Percentiles rank a stretch among this genome's conserved stretches.
Evolutionary conservation across 352 stramenopile genomes (phyloP).

Genomic region (Globisporangium splendens): DNA sequence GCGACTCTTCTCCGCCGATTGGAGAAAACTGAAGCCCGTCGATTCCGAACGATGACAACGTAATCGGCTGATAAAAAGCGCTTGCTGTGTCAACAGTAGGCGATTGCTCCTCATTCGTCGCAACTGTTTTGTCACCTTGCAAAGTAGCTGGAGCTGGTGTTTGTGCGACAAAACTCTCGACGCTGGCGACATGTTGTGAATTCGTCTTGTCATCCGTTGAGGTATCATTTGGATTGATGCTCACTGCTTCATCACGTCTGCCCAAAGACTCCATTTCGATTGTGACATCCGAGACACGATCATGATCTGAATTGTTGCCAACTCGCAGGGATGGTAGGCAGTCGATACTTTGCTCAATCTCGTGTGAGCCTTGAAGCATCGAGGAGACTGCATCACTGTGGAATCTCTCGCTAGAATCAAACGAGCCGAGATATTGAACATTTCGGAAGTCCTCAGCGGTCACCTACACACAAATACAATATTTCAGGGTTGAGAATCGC

Average conservation of each 20-base stretch:
- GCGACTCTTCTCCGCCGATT: constrained; percentile 3
- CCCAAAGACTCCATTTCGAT: background rate
- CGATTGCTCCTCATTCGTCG: background rate
- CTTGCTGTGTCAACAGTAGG: constrained; percentile 7
- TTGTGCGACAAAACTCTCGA: too few species aligned
- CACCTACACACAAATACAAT: constrained; percentile 9
- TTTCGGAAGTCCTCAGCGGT: constrained; percentile 9
- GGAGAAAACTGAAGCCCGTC: constrained; percentile 41
- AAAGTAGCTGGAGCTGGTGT: too few species aligned
- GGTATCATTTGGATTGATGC: too few species aligned
- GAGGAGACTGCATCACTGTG: background rate
- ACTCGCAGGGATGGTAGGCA: background rate
- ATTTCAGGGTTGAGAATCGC: background rate
- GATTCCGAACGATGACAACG: constrained; percentile 40
- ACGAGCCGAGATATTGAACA: background rate
- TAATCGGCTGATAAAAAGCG: constrained; percentile 30
- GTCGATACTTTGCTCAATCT: background rate
- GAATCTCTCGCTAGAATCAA: background rate
- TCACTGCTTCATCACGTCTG: background rate
- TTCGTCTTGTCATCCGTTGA: too few species aligned
- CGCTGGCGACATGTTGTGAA: too few species aligned
- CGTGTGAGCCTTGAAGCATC: background rate
- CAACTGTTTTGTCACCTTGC: background rate
- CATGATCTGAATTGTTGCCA: background rate
- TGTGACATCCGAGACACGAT: background rate